phyloP scores from a whole-genome alignment of 345 rosid genomes.

The Ceriops decandra region DNA sequence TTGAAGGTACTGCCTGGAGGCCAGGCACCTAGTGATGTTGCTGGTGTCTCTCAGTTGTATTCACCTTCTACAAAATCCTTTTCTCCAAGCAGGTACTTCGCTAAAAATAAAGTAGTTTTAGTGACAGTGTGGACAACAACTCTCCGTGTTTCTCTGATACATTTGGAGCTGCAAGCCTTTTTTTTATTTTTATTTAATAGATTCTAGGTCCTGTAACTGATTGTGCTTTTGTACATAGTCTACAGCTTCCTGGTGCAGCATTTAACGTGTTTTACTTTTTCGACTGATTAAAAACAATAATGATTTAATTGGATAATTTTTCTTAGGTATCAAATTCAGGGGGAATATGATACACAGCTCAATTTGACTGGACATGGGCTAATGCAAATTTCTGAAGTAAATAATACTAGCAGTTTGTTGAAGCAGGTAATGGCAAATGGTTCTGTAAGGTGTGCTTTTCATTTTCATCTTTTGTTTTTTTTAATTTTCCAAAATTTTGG shows the following conservation, averaged over 20 bases:
- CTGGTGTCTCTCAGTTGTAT: slow-evolving; percentile 49
- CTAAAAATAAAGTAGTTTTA: slow-evolving; percentile 5
- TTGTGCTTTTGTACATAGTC: neutral
- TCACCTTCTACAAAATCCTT: slow-evolving; percentile 38
- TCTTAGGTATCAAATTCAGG: slow-evolving; percentile 57
- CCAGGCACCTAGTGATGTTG: slow-evolving; percentile 30
- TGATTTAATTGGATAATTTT: neutral
- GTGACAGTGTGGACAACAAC: neutral
- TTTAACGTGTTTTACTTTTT: neutral
- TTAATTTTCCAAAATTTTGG: neutral
- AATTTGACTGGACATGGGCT: slow-evolving; percentile 50
- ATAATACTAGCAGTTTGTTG: slow-evolving; percentile 52
- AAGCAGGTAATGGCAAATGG: slow-evolving; percentile 58
- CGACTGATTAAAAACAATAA: neutral
- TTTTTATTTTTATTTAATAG: too few species aligned
- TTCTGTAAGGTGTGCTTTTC: slow-evolving; percentile 15
- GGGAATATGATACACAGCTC: slow-evolving; percentile 45
- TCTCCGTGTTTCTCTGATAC: too few species aligned
- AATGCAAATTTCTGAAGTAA: slow-evolving; percentile 66
- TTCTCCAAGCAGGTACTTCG: slow-evolving; percentile 50
- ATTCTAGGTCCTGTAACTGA: too few species aligned
- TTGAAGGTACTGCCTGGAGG: slow-evolving; percentile 38
- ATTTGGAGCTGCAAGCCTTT: too few species aligned
- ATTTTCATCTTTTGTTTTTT: neutral
- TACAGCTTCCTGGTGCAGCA: neutral